Evolutionary conservation across 306 rosid genomes (phyloP).

Genomic region (Crotalaria pallida): DNA sequence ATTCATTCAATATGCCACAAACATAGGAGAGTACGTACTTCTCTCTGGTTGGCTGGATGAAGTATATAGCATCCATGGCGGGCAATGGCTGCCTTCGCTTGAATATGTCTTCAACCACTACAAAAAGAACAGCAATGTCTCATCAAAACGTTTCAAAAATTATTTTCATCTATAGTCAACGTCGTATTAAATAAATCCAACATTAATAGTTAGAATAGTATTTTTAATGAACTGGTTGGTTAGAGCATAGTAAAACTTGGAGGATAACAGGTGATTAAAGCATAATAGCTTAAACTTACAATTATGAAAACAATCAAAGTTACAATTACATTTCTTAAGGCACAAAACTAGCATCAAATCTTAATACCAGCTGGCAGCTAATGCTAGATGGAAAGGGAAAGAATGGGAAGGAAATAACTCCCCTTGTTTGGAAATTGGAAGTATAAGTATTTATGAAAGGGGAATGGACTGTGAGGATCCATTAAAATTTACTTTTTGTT

Average conservation of each 20-base stretch:
- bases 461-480: background rate
- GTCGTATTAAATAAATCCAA: background rate
- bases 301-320: background rate
- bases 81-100: conserved; percentile 94
- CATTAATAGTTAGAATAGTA: background rate
- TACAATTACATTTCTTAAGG: background rate
- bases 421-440: background rate
- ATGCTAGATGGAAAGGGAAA: background rate
- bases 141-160: no score
- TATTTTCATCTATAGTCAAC: background rate
- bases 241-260: background rate
- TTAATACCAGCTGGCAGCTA: conserved; percentile 14
- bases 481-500: background rate
- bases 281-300: background rate
- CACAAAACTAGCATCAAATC: conserved; percentile 11
- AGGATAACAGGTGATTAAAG: background rate
- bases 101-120: conserved; percentile 97
- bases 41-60: conserved; percentile 84
- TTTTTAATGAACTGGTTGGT: background rate
- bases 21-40: conserved; percentile 45
- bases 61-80: conserved; percentile 97
- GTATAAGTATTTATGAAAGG: background rate
- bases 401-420: background rate
- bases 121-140: conserved; percentile 25
- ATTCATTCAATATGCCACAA: background rate